Percentiles rank a stretch among this genome's conserved stretches.
phyloP scores from a whole-genome alignment of 164 flowering plant genomes.

The Tetrastigma voinierianum region DNA sequence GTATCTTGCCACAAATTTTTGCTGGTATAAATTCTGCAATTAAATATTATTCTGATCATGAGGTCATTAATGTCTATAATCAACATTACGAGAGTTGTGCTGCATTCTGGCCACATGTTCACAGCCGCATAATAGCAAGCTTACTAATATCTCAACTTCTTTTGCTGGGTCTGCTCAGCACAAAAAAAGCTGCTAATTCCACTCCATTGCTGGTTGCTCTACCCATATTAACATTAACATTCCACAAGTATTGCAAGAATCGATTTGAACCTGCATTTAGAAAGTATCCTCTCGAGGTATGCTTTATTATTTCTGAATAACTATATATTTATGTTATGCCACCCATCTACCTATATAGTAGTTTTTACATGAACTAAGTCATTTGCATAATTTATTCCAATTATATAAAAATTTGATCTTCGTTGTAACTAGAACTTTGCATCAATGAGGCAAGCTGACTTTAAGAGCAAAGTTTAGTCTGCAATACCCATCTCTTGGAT shows the following conservation, averaged over 20 bases:
- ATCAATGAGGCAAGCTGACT: no score
- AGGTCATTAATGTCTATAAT: constrained; percentile 92
- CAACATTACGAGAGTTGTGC: constrained; percentile 90
- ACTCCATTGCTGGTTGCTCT: constrained; percentile 77
- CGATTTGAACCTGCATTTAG: constrained; percentile 96
- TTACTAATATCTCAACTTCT: constrained; percentile 86
- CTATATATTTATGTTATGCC: neutral
- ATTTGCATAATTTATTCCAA: no score
- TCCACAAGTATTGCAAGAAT: constrained; percentile 83
- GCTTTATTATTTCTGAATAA: neutral
- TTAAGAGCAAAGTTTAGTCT: no score
- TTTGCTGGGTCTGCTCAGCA: constrained; percentile 81
- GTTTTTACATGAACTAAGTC: no score
- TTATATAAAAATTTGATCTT: no score
- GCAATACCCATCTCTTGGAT: no score
- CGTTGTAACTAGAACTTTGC: no score
- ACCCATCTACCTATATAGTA: no score
- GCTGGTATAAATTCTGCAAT: neutral
- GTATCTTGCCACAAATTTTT: neutral
- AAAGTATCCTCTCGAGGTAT: constrained; percentile 92
- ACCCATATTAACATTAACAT: constrained; percentile 73
- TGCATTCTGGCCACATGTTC: constrained; percentile 98
- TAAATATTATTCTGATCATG: constrained; percentile 6
- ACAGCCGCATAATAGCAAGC: constrained; percentile 80
- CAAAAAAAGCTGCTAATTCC: constrained; percentile 86